Evolutionary conservation across 306 rosid species (phyloP), one percentile per base, ranked within the genome.

Genomic region (Fragaria iinumae): DNA sequence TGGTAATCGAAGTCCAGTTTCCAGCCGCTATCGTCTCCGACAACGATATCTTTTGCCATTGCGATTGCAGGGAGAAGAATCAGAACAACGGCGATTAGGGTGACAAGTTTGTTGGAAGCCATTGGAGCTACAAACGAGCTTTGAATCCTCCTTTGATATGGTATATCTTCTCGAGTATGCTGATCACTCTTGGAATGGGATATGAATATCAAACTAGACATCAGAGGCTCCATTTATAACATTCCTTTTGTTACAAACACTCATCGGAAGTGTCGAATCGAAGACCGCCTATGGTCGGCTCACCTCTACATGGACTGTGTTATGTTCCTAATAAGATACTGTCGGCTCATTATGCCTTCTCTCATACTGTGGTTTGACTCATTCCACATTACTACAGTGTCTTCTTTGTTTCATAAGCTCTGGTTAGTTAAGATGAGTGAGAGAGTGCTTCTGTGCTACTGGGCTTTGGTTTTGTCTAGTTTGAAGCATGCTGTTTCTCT

Each of bases 11-110:
- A 16, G 18, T 18, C 1, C 38, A 45, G 36, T 1, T 4, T 70
- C 81, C 84, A 81, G 36, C 81, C 81, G 13, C 2, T 55, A 2
- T 20, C 70, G 36, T 47, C 81, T 38, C 84, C 84, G 5, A 81
- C 81, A 11, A 71, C 4, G 18, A 55, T 38, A 1, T 81, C 77
- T 7, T 20, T 53, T 4, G 81, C 78, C 57, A 49, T 23, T 23
- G 70, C 41, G 8, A 76, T 49, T 17, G 72, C 9, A 16, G 80
- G 80, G 34, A 80, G 75, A 34, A 75, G 71, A 75, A 74, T 18
- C 12, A 44, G 39, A 10, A 34, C 32, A 7, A 50, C 56, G 29
- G 78, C 38, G 25, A 45, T 43, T 3, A 75, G 55, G 60, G 71
- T 6, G 70, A 47, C 10, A 11, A 62, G 17, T 12, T 20, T 62